phyloP scores from a whole-genome alignment of 1,284 basidiomycete species.

The Naganishia liquefaciens region DNA sequence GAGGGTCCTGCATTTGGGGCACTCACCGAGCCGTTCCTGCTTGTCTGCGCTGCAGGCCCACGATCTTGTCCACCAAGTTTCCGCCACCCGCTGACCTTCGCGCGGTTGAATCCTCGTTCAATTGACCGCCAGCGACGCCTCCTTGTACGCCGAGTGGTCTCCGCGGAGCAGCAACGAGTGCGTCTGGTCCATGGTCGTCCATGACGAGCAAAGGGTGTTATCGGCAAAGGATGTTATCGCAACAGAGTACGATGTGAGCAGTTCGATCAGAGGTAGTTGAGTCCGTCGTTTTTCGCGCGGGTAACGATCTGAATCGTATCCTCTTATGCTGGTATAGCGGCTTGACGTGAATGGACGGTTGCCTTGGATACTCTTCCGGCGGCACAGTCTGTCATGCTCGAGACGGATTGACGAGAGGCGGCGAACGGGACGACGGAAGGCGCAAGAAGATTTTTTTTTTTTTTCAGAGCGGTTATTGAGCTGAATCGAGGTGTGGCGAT shows the following conservation, averaged over 20 bases:
- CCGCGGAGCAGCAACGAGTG: conserved; percentile 19
- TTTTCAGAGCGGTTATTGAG: neutral
- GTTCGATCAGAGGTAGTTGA: neutral
- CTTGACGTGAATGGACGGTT: neutral
- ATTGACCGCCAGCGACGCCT: conserved; percentile 7
- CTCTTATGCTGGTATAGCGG: neutral
- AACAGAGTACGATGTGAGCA: neutral
- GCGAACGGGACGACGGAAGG: neutral
- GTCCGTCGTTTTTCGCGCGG: neutral
- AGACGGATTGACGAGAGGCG: neutral
- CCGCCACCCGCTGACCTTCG: conserved; percentile 5
- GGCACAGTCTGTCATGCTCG: conserved; percentile 15
- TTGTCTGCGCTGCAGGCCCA: conserved; percentile 22
- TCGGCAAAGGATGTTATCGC: neutral
- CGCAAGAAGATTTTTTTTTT: neutral
- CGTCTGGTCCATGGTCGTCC: conserved; percentile 14
- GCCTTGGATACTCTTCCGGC: neutral
- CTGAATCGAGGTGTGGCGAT: neutral
- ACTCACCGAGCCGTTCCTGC: conserved; percentile 12
- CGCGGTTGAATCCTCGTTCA: neutral
- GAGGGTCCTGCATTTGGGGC: too few relatives aligned
- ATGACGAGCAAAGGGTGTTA: conserved; percentile 4
- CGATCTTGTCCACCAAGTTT: conserved; percentile 16
- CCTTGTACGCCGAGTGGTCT: conserved; percentile 13
- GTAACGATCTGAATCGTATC: neutral